Conservation (phyloP, 192 early-diverging fungal species). For the Coemansia sp. region DNA sequence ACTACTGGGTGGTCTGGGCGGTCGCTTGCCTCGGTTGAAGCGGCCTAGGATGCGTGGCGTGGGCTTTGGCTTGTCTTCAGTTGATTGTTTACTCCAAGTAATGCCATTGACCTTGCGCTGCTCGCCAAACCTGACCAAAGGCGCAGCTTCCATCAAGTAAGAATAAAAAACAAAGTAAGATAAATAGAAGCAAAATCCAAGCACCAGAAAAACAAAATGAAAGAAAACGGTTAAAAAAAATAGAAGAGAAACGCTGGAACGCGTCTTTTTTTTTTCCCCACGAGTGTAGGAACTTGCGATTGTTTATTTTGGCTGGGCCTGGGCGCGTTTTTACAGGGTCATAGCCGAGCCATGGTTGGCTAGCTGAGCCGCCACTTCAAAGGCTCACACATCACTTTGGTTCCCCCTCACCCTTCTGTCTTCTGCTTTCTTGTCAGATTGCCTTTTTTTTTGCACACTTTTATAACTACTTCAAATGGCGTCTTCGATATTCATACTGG, state of each 20-base stretch:
- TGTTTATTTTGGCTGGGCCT: neutral
- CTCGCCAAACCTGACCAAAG: neutral
- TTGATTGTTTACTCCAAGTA: neutral
- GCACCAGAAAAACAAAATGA: neutral
- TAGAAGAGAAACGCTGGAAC: too few species aligned
- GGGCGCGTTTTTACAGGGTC: neutral
- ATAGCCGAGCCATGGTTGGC: neutral
- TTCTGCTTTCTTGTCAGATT: neutral
- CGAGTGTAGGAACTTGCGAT: neutral
- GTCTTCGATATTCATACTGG: constrained; percentile 88
- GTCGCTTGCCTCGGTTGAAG: neutral
- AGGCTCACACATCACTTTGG: neutral
- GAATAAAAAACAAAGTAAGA: neutral
- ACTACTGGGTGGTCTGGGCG: constrained; percentile 6
- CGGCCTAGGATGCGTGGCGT: constrained; percentile 23
- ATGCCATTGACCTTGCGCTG: neutral
- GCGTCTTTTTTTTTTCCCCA: too few species aligned
- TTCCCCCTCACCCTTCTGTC: neutral
- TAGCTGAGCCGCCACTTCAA: neutral
- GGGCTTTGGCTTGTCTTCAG: neutral
- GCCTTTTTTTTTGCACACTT: neutral
- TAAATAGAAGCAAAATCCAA: neutral
- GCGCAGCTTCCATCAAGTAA: neutral
- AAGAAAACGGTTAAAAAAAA: neutral
- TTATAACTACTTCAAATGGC: constrained; percentile 37